phyloP scores from a whole-genome alignment of 352 stramenopile species.

The Phytophthora syringae region DNA sequence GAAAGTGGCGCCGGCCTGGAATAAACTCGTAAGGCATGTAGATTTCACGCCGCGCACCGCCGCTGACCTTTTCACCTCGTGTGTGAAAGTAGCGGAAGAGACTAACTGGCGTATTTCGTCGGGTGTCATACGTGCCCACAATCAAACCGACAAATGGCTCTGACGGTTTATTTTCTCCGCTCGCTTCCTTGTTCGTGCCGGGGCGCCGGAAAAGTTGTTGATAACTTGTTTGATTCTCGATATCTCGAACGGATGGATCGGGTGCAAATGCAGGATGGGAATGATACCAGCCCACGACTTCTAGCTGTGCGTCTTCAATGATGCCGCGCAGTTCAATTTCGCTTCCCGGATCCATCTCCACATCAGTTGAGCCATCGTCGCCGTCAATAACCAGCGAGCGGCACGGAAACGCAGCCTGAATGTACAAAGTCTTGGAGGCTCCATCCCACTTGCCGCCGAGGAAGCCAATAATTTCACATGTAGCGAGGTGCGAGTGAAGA shows the following conservation, averaged over 20 bases:
- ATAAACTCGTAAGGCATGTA: constrained; percentile 79
- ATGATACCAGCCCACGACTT: constrained; percentile 96
- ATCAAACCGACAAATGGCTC: constrained; percentile 96
- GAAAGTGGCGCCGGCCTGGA: constrained; percentile 56
- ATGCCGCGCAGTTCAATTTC: constrained; percentile 92
- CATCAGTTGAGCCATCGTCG: constrained; percentile 92
- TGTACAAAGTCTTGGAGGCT: constrained; percentile 83
- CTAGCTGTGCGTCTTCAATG: constrained; percentile 88
- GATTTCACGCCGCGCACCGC: constrained; percentile 52
- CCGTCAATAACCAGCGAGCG: constrained; percentile 89
- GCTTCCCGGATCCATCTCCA: constrained; percentile 94
- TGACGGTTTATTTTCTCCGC: constrained; percentile 31
- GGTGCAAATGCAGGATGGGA: constrained; percentile 94
- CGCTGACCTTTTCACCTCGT: constrained; percentile 70
- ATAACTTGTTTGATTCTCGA: constrained; percentile 95
- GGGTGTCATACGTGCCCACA: constrained; percentile 93
- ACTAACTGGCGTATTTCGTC: constrained; percentile 70
- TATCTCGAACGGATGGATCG: constrained; percentile 93
- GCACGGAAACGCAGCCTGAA: constrained; percentile 94
- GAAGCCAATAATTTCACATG: constrained; percentile 95
- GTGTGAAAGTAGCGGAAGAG: constrained; percentile 90
- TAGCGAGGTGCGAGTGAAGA: constrained; percentile 92
- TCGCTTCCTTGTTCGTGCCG: constrained; percentile 17
- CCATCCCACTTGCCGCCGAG: constrained; percentile 92
- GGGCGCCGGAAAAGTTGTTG: constrained; percentile 89